A percentile compares a stretch with the other conserved stretches of the same genome.
phyloP scores from a whole-genome alignment of 1,284 basidiomycete genomes.

The Sphagnurus paluster region DNA sequence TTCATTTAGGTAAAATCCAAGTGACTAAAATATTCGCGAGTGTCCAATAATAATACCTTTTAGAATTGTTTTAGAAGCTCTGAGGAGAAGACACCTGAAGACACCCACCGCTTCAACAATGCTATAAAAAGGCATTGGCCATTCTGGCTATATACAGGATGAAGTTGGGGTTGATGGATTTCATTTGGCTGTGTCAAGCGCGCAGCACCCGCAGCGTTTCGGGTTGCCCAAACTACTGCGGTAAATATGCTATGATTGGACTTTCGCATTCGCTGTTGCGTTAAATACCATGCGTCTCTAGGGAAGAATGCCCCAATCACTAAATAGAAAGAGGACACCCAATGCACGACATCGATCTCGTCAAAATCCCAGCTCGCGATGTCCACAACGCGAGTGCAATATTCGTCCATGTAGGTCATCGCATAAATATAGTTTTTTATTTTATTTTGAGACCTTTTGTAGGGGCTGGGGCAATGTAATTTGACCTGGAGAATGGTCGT shows the following conservation, averaged over 20 bases:
- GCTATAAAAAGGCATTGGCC: conserved; percentile 2
- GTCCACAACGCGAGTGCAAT: conserved; percentile 20
- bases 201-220: conserved; percentile 17
- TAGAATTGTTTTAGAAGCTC: too few species aligned
- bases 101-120: not conserved
- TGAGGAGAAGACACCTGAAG: too few species aligned
- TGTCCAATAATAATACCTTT: too few species aligned
- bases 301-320: not conserved
- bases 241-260: conserved; percentile 11
- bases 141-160: not conserved
- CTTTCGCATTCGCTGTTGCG: conserved; percentile 1
- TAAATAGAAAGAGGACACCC: conserved; percentile 9
- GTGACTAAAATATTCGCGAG: too few species aligned
- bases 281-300: conserved; percentile 6
- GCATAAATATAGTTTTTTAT: not conserved
- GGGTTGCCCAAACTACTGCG: conserved; percentile 10
- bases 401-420: conserved; percentile 18
- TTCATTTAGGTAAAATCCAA: too few species aligned
- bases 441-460: not conserved
- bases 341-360: conserved; percentile 8
- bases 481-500: conserved; percentile 33
- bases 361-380: conserved; percentile 13
- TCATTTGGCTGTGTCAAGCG: not conserved
- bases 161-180: not conserved
- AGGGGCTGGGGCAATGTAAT: conserved; percentile 43